A percentile compares a stretch with the other conserved stretches of the same genome.
Conservation (phyloP, 164 flowering plant genomes). For the Chloranthus sessilifolius region DNA sequence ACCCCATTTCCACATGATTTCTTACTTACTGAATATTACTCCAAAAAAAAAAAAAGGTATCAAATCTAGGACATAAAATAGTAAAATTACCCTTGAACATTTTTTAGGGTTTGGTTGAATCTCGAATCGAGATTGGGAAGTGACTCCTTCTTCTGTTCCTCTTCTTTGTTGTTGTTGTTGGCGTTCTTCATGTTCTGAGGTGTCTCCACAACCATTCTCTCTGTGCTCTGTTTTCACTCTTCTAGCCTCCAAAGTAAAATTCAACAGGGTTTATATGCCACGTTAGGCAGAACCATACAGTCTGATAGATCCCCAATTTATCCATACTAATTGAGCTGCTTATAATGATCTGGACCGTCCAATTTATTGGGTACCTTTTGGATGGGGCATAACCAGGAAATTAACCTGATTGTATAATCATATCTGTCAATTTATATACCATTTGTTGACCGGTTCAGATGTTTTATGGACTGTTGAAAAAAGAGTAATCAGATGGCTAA, state of each 20-base stretch:
- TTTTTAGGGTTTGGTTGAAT: conserved; percentile 79
- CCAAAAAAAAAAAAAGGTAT: background rate
- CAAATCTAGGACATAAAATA: background rate
- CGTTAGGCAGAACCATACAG: background rate
- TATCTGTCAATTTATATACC: too few species aligned
- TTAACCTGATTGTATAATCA: too few species aligned
- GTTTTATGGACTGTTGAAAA: too few species aligned
- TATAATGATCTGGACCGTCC: too few species aligned
- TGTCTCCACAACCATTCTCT: conserved; percentile 12
- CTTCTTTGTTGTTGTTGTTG: conserved; percentile 27
- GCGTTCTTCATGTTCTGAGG: conserved; percentile 28
- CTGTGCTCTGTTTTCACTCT: conserved; percentile 4
- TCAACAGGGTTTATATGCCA: background rate
- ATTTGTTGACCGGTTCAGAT: too few species aligned
- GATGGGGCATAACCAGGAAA: too few species aligned
- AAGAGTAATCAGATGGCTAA: too few species aligned
- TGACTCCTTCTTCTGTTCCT: conserved; percentile 25
- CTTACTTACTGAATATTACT: too few species aligned
- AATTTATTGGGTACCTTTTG: too few species aligned
- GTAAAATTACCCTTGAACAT: conserved; percentile 63
- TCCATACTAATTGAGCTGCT: background rate
- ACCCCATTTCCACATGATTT: too few species aligned
- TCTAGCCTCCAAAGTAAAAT: background rate
- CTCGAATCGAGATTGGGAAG: conserved; percentile 51
- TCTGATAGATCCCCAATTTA: background rate